Percentiles rank a stretch among this genome's conserved stretches.
phyloP scores from a whole-genome alignment of 176 grass and related monocot genomes.

The Eremochloa ophiuroides region DNA sequence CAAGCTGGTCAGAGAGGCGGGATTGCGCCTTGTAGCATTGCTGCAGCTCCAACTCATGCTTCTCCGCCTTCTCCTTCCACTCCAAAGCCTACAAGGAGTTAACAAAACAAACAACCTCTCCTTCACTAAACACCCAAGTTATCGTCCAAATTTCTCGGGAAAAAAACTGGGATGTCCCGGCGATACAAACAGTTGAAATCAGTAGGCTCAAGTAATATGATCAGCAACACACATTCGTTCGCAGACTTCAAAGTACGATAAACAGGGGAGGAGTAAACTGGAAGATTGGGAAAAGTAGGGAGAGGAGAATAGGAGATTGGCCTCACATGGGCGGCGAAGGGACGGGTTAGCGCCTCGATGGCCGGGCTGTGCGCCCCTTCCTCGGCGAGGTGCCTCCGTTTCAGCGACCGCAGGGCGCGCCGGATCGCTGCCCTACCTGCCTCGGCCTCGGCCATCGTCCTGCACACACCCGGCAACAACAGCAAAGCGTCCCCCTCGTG shows the following conservation, averaged over 20 bases:
- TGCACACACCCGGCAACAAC: conserved; percentile 21
- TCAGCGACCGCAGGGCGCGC: conserved; percentile 45
- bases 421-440: conserved; percentile 55
- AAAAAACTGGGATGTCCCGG: not conserved
- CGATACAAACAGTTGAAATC: not conserved
- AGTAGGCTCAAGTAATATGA: not conserved
- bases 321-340: conserved; percentile 67
- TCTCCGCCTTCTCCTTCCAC: conserved; percentile 96
- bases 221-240: not conserved
- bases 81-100: conserved; percentile 53
- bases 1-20: conserved; percentile 68
- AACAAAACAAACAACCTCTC: not conserved
- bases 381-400: conserved; percentile 61
- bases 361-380: conserved; percentile 76
- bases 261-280: not conserved
- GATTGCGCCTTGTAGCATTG: conserved; percentile 90
- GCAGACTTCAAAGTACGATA: not conserved
- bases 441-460: conserved; percentile 66
- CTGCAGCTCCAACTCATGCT: conserved; percentile 75
- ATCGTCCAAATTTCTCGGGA: not conserved
- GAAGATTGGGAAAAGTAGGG: not conserved
- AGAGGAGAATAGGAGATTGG: not conserved
- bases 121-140: not conserved
- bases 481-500: conserved; percentile 4
- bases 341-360: conserved; percentile 65